These are phyloP conservation scores for Vitis riparia DNA, from an alignment of 164 flowering plant genomes.

Conservation along the genomic window DNA sequence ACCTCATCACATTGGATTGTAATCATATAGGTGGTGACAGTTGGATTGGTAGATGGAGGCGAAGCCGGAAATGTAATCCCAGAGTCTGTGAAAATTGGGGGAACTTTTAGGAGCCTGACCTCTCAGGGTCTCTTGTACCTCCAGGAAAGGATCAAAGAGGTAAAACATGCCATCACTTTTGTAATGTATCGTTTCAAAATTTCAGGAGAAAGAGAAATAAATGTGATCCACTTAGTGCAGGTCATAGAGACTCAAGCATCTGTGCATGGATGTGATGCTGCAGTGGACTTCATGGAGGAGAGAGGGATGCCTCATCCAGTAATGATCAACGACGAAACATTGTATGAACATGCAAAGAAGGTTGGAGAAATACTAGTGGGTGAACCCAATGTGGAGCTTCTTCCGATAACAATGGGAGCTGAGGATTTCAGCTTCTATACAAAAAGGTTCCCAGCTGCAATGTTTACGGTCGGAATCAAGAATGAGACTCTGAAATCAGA, in stretches of 20 bases:
- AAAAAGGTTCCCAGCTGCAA: constrained; percentile 16
- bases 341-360: constrained; percentile 26
- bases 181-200: background rate
- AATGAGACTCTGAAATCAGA: constrained; percentile 22
- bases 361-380: constrained; percentile 26
- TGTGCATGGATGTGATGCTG: constrained; percentile 23
- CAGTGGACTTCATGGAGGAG: constrained; percentile 28
- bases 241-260: constrained; percentile 29
- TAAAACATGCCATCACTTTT: background rate
- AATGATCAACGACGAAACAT: constrained; percentile 22
- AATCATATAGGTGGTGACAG: constrained; percentile 29
- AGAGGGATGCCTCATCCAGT: constrained; percentile 29
- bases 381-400: constrained; percentile 21
- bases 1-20: too few relatives aligned
- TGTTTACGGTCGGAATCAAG: constrained; percentile 19
- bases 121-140: constrained; percentile 29
- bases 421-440: constrained; percentile 33
- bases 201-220: background rate
- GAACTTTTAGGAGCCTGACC: constrained; percentile 33
- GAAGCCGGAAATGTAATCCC: constrained; percentile 32
- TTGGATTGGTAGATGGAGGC: constrained; percentile 34
- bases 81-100: constrained; percentile 30
- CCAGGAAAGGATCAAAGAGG: constrained; percentile 35
- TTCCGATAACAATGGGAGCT: constrained; percentile 26
- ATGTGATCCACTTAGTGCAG: constrained; percentile 4